These are phyloP conservation scores for Naganishia albida DNA, from an alignment of 1,284 basidiomycete genomes.

Conservation along the genomic window DNA sequence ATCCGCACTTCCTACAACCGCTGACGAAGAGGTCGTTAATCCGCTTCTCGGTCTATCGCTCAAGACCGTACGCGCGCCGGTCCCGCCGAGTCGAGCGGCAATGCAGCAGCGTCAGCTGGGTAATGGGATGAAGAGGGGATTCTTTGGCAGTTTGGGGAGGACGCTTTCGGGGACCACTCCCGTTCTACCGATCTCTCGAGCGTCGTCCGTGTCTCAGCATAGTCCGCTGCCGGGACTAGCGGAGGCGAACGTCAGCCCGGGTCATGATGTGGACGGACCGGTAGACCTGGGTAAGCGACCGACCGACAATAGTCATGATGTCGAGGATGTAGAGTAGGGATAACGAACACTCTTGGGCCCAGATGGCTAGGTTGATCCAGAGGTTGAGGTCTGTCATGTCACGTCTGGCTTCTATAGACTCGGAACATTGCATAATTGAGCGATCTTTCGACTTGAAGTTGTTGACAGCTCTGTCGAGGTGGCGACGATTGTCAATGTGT, in stretches of 20 bases:
- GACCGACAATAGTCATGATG: background rate
- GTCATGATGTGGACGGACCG: background rate
- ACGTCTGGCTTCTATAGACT: too few relatives aligned
- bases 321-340: constrained; percentile 17
- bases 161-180: constrained; percentile 33
- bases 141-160: constrained; percentile 33
- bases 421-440: too few relatives aligned
- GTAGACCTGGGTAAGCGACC: too few relatives aligned
- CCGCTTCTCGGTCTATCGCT: constrained; percentile 25
- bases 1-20: background rate
- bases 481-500: too few relatives aligned
- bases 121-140: constrained; percentile 31
- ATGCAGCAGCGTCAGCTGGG: constrained; percentile 18
- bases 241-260: background rate
- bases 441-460: too few relatives aligned
- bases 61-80: constrained; percentile 27
- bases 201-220: constrained; percentile 20
- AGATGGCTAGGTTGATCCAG: background rate
- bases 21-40: constrained; percentile 12
- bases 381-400: too few relatives aligned
- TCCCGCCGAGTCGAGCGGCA: constrained; percentile 14
- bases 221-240: constrained; percentile 12
- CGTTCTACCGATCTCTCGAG: constrained; percentile 6
- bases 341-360: background rate
- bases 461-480: too few relatives aligned